Base-by-base conservation (phyloP, 106 monocot species). In the Allium sativum region DNA sequence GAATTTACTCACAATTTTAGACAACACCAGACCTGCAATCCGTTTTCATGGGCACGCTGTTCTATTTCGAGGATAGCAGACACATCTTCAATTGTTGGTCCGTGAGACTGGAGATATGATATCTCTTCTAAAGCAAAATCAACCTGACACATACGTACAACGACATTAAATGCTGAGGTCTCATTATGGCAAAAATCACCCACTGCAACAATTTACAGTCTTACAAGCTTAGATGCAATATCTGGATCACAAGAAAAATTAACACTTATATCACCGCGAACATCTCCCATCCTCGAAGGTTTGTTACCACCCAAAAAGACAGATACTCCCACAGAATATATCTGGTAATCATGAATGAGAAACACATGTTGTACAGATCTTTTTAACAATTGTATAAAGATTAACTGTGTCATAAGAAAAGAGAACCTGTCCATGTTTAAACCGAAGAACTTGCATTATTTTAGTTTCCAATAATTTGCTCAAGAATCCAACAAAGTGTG, bases 11-110 rank as follows among this genome's bases (percentile, higher is more conserved):
- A 31, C 31, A 31, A 31, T 31, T 31, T 31, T 31, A 31, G 5
- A 31, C 31, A 44, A 47, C 62, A 9, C 70, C 52, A 55, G 42
- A 92, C 98, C 88, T 92, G 92, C 68, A 88, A 73, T 70, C 98
- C 98, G 79, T 99, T 99, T 81, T 99, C 98, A 77, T 99, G 98
- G n/a, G 98, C 98, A 47, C 98, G 72, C 22, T 92, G 98, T 76
- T 99, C 98, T 74, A 99, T 99, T 77, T 99, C 92, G 63, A 99
- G 85, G 21, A 99, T 74, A 46, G 85, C 74, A 9, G 67, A 76
- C 14, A 88, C 82, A 88, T 98, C 98, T 61, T 88, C 56, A 21
- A 80, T 80, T 42, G 74, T 85, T 67, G 84, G 84, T 18, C 98
- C 98, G 40, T 80, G 70, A 65, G 81, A 76, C 65, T 98, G 98